phyloP scores from a whole-genome alignment of 2,329 filamentous ascomycete genomes.

The Ophiosphaerella herpotricha region DNA sequence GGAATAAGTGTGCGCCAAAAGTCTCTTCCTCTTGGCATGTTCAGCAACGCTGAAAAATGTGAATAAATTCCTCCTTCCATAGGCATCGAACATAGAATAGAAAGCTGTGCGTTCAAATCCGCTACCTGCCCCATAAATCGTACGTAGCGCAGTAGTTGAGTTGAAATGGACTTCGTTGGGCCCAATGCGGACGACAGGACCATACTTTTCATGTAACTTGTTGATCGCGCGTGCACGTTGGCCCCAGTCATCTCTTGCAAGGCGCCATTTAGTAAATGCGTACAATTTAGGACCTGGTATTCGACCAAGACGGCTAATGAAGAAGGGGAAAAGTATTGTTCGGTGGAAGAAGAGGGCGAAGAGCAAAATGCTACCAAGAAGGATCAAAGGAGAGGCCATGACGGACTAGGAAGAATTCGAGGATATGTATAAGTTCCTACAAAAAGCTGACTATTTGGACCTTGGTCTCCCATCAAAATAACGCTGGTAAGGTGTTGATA shows the following conservation, averaged over 20 bases:
- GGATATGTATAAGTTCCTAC: neutral
- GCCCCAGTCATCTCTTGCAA: conserved; percentile 54
- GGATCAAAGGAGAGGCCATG: neutral
- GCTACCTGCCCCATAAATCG: conserved; percentile 60
- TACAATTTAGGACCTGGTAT: conserved; percentile 49
- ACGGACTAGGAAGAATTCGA: neutral
- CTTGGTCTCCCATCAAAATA: too few relatives aligned
- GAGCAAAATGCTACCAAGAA: neutral
- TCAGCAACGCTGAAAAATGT: conserved; percentile 52
- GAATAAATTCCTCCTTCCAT: conserved; percentile 58
- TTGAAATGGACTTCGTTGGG: conserved; percentile 31
- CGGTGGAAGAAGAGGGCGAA: conserved; percentile 1
- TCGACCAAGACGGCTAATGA: conserved; percentile 1
- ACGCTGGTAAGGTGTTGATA: too few relatives aligned
- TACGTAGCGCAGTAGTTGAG: conserved; percentile 53
- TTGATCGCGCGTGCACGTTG: conserved; percentile 50
- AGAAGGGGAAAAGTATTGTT: conserved; percentile 1
- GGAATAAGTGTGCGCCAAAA: conserved; percentile 58
- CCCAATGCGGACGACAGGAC: conserved; percentile 15
- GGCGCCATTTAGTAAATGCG: conserved; percentile 52
- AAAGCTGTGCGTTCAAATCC: conserved; percentile 57
- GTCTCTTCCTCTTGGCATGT: conserved; percentile 58
- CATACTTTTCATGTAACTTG: conserved; percentile 46
- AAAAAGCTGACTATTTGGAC: too few relatives aligned
- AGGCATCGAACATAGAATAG: conserved; percentile 62